Base-by-base conservation (phyloP, 2,329 filamentous ascomycete species). In the Trichoderma aggressivum region DNA sequence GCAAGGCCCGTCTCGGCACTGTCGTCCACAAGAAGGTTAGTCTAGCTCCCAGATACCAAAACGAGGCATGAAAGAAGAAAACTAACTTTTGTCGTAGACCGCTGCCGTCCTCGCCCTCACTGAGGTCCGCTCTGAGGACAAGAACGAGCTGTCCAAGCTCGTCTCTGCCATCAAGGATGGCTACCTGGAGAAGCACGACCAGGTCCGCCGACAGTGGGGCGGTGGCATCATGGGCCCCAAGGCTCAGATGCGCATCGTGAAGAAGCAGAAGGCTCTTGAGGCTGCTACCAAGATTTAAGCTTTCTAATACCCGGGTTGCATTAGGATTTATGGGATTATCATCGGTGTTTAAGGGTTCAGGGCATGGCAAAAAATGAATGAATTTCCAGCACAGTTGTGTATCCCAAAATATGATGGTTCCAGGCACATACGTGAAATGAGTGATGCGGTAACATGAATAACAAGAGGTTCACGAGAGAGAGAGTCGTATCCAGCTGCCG, bases 161-260 rank as follows among this genome's bases (percentile, higher is more conserved):
- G 87, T 98, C 82, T 92, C 92, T 76, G 91, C 96, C 82, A 88
- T 99, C 90, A 98, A 99, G 92, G 95, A 98, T 81, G 96, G 95
- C 78, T 99, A 97, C 90, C 86, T 93, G 80, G 94, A 97, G 86
- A 97, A 97, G 90, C 93, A 93, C 84, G 95, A 98, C 87, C 92
- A 94, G 82, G 85, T 89, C 80, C 92, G 94, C 85, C 91, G 92
- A 84, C 93, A 95, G 87, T 99, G 97, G 96, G 96, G 97, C 87
- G 96, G 96, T 90, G 97, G 97, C 86, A 98, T 99, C 88, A 98
- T 99, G 94, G 88, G 96, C 81, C 88, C 91, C 83, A 99, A 99
- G 93, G 94, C 96, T 82, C 90, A 89, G 85, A 89, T 88, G 85
- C 86, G 86, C 81, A 88, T 86, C 75, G 84, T 86, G 84, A 98